A percentile compares a stretch with the other conserved stretches of the same genome.
Conservation (phyloP, 179 eudicot genomes). For the Corrigiola litoralis region DNA sequence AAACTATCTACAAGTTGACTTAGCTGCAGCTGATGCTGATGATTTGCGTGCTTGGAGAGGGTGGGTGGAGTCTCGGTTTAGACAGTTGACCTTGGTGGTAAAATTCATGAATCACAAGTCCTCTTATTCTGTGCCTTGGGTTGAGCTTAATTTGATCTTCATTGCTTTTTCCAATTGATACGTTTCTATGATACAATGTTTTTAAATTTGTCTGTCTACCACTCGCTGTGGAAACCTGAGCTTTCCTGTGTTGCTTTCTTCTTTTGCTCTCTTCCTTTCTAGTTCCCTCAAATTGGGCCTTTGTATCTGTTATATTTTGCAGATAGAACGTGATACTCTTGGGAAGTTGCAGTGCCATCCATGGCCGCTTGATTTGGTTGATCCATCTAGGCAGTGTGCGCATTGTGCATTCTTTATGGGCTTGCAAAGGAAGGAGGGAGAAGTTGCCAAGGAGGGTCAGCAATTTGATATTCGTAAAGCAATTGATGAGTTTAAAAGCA, state of each 20-base stretch:
- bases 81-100: conserved; percentile 83
- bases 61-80: conserved; percentile 93
- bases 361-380: conserved; percentile 55
- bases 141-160: no score
- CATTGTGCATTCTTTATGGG: conserved; percentile 84
- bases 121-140: neutral
- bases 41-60: conserved; percentile 93
- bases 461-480: conserved; percentile 82
- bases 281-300: no score
- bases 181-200: neutral
- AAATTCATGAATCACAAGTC: conserved; percentile 8
- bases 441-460: conserved; percentile 65
- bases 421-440: conserved; percentile 73
- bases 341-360: conserved; percentile 90
- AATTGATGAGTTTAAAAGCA: conserved; percentile 66
- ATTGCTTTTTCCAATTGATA: no score
- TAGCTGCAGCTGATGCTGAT: conserved; percentile 65
- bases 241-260: no score
- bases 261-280: no score
- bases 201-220: neutral
- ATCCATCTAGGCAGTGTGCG: conserved; percentile 50
- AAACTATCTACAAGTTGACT: conserved; percentile 81
- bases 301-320: conserved; percentile 28
- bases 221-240: no score
- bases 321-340: conserved; percentile 78